These are phyloP conservation scores for Trametes meyenii DNA, from an alignment of 768 basidiomycete species.

Conservation along the genomic window DNA sequence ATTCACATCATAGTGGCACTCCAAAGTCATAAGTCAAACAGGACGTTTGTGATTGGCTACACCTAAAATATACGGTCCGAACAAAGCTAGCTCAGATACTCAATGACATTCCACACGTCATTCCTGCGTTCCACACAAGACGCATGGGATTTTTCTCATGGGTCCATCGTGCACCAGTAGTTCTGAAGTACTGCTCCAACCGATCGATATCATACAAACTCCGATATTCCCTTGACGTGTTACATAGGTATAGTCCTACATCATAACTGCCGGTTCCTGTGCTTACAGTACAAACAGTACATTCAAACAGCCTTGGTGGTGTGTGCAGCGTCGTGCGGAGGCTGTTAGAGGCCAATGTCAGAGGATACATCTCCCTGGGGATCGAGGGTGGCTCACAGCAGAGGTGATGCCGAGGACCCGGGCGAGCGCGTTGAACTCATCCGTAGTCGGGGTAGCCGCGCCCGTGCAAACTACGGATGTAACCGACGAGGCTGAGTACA, in stretches of 20 bases:
- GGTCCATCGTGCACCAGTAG: neutral
- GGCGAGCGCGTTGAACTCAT: slow-evolving; percentile 36
- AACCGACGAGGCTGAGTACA: neutral
- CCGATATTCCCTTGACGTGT: slow-evolving; percentile 15
- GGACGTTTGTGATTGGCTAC: too few species aligned
- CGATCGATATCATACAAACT: slow-evolving; percentile 11
- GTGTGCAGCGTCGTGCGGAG: slow-evolving; percentile 35
- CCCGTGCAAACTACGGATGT: slow-evolving; percentile 32
- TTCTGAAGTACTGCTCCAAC: neutral
- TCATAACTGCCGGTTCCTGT: neutral
- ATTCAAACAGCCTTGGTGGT: slow-evolving; percentile 16
- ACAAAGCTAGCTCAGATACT: too few species aligned
- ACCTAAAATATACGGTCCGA: too few species aligned
- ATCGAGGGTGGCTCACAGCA: slow-evolving; percentile 18
- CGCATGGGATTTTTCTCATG: neutral
- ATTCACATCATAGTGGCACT: too few species aligned
- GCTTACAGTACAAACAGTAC: neutral
- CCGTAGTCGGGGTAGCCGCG: slow-evolving; percentile 25
- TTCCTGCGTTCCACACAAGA: neutral
- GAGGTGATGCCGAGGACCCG: slow-evolving; percentile 31
- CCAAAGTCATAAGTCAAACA: too few species aligned
- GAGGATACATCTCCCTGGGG: neutral
- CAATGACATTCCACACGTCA: too few species aligned
- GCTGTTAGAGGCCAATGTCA: slow-evolving; percentile 18
- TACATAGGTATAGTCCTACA: slow-evolving; percentile 16